Conservation (phyloP, 2,329 filamentous ascomycete species). For the Diaporthe sp. region DNA sequence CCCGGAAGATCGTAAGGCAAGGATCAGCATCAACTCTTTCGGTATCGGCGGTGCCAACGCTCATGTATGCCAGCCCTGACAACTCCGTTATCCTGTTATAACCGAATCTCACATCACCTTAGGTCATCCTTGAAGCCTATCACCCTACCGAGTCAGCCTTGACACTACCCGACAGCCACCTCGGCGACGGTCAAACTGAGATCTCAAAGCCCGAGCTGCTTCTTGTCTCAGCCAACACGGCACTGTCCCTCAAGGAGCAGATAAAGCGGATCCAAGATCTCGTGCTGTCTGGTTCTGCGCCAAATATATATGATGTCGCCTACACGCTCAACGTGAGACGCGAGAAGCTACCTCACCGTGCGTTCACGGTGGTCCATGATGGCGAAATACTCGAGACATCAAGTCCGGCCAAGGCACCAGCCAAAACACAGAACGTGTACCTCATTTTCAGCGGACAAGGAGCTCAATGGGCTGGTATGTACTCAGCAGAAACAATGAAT, state of each 20-base stretch:
- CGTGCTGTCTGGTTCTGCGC: not conserved
- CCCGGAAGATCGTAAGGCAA: constrained; percentile 44
- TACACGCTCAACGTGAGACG: not conserved
- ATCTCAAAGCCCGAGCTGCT: not conserved
- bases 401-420: not conserved
- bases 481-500: fast-evolving
- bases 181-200: not conserved
- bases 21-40: constrained; percentile 41
- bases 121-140: constrained; percentile 4
- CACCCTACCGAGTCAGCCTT: not conserved
- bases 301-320: not conserved
- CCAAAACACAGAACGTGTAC: not conserved
- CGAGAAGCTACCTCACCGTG: not conserved
- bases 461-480: constrained; percentile 11
- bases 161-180: not conserved
- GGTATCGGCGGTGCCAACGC: constrained; percentile 19
- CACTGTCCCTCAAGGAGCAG: not conserved
- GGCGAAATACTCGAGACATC: not conserved
- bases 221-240: not conserved
- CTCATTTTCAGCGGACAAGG: constrained; percentile 10
- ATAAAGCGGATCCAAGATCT: not conserved
- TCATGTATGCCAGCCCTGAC: not conserved
- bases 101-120: not conserved
- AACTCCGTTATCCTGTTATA: not conserved
- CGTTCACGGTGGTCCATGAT: not conserved